phyloP scores from a whole-genome alignment of 306 rosid species.

The Cucurbita maxima region DNA sequence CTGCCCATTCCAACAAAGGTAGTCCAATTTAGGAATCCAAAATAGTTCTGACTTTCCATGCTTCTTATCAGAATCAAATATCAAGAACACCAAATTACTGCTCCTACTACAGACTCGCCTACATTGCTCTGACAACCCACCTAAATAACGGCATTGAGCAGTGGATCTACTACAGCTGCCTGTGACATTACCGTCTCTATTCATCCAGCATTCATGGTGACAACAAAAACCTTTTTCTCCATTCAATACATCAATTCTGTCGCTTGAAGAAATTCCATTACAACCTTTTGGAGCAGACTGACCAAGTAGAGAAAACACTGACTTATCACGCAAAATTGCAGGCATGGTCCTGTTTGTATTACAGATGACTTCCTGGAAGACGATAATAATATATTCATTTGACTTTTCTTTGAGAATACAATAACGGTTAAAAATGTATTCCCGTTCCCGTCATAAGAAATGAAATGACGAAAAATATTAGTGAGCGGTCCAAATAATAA shows the following conservation, averaged over 20 bases:
- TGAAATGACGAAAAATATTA: neutral
- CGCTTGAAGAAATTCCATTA: constrained; percentile 9
- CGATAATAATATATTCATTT: constrained; percentile 5
- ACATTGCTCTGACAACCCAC: constrained; percentile 33
- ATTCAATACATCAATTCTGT: constrained; percentile 17
- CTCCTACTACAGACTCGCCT: constrained; percentile 23
- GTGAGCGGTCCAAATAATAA: neutral
- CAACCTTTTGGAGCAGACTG: constrained; percentile 24
- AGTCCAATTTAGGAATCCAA: constrained; percentile 62
- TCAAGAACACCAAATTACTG: constrained; percentile 38
- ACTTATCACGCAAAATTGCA: constrained; percentile 41
- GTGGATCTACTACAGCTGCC: constrained; percentile 15
- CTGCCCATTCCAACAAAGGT: constrained; percentile 68
- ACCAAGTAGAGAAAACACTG: constrained; percentile 51
- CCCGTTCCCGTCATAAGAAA: neutral
- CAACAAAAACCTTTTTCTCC: constrained; percentile 16
- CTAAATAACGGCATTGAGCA: constrained; percentile 24
- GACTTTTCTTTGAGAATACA: neutral
- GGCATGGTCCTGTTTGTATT: constrained; percentile 49
- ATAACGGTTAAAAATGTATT: neutral
- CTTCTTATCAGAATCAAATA: constrained; percentile 28
- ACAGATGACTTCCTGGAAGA: constrained; percentile 41
- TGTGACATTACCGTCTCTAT: constrained; percentile 8
- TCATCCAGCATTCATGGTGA: constrained; percentile 23
- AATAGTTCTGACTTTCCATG: constrained; percentile 18